Evolutionary conservation across 208 protist species (phyloP).

Genomic region (Trypanosoma grayi): DNA sequence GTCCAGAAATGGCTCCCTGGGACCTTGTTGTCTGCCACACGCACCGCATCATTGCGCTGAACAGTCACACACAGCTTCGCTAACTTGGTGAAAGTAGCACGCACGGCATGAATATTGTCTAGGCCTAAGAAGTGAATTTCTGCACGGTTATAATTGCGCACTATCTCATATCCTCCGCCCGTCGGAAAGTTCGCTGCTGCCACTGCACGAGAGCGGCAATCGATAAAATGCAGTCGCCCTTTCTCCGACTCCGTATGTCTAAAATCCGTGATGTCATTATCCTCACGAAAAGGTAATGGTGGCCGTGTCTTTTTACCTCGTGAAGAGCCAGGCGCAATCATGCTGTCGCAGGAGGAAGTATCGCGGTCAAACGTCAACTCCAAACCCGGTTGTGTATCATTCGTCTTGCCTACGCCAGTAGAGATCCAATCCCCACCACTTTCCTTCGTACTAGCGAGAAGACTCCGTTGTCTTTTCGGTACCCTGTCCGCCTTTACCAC

Average conservation of each 20-base stretch:
- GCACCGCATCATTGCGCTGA: constrained; percentile 8
- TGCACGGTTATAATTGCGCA: constrained; percentile 27
- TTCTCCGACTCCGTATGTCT: background rate
- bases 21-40: background rate
- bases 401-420: too few species aligned
- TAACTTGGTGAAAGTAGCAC: constrained; percentile 24
- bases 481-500: background rate
- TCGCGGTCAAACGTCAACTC: too few species aligned
- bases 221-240: constrained; percentile 34
- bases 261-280: background rate
- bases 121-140: constrained; percentile 48
- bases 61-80: constrained; percentile 9
- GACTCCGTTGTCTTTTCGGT: too few species aligned
- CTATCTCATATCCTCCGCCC: constrained; percentile 63
- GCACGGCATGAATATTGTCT: constrained; percentile 78
- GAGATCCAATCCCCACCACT: too few species aligned
- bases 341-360: too few species aligned
- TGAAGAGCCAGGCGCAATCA: too few species aligned
- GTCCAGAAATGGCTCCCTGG: constrained; percentile 1
- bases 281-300: background rate
- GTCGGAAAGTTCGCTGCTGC: constrained; percentile 43
- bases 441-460: too few species aligned
- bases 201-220: constrained; percentile 43
- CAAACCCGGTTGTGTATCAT: too few species aligned
- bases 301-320: too few species aligned